Evolutionary conservation across 805 yeast genomes (phyloP).

Genomic region (Candida suzukii): DNA sequence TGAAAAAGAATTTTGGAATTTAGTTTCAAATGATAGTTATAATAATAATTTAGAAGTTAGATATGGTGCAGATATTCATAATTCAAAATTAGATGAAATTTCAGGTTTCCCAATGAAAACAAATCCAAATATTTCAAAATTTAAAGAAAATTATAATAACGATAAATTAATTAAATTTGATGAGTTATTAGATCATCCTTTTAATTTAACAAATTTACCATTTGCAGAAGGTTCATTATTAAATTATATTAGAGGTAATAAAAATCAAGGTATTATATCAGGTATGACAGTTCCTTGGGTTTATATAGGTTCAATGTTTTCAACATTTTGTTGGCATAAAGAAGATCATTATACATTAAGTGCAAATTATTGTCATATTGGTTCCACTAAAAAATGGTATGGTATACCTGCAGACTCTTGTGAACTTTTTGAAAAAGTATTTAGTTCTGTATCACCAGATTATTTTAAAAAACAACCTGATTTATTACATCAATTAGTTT

Average conservation of each 20-base stretch:
- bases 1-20: constrained; percentile 64
- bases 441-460: constrained; percentile 68
- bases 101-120: constrained; percentile 64
- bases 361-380: constrained; percentile 87
- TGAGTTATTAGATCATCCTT: constrained; percentile 52
- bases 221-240: constrained; percentile 63
- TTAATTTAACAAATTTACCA: constrained; percentile 72
- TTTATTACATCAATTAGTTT: constrained; percentile 76
- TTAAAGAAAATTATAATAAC: constrained; percentile 13
- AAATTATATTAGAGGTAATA: constrained; percentile 41
- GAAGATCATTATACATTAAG: constrained; percentile 92
- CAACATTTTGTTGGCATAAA: constrained; percentile 95
- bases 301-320: constrained; percentile 80
- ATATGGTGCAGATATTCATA: constrained; percentile 84
- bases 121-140: constrained; percentile 13
- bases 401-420: constrained; percentile 73
- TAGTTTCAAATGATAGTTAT: constrained; percentile 20
- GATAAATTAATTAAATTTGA: constrained; percentile 4
- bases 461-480: constrained; percentile 81
- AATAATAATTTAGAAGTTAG: constrained; percentile 50
- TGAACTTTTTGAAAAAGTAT: constrained; percentile 54
- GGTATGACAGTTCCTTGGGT: constrained; percentile 98
- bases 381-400: constrained; percentile 90
- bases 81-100: constrained; percentile 52
- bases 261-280: constrained; percentile 37